These are phyloP conservation scores for Acmispon strigosus DNA, from an alignment of 306 rosid genomes.

Conservation along the genomic window DNA sequence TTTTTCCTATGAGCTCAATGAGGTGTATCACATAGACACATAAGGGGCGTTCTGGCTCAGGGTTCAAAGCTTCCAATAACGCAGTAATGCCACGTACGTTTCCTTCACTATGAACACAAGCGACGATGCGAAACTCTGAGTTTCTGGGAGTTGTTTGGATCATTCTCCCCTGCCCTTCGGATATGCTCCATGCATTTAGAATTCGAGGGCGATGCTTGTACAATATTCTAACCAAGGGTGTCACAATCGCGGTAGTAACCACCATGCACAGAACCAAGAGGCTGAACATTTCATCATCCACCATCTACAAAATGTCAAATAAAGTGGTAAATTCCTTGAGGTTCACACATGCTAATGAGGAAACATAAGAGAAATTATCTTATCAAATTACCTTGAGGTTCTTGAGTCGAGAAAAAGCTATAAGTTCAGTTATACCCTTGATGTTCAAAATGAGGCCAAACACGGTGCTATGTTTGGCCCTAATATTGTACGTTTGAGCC, in stretches of 20 bases:
- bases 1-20: slow-evolving; percentile 36
- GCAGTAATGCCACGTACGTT: slow-evolving; percentile 33
- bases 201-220: slow-evolving; percentile 10
- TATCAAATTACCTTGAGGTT: neutral
- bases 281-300: slow-evolving; percentile 20
- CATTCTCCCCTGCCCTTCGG: neutral
- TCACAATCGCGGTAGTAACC: neutral
- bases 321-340: too few species aligned
- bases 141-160: slow-evolving; percentile 21
- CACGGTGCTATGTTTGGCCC: slow-evolving; percentile 16
- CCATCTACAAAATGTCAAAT: slow-evolving; percentile 29
- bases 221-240: slow-evolving; percentile 11
- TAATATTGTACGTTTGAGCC: slow-evolving; percentile 26
- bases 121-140: slow-evolving; percentile 25
- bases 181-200: neutral
- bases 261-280: slow-evolving; percentile 20
- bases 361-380: too few species aligned
- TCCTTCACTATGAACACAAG: slow-evolving; percentile 43
- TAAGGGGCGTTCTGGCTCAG: slow-evolving; percentile 27
- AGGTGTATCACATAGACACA: slow-evolving; percentile 33
- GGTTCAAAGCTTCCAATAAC: slow-evolving; percentile 43
- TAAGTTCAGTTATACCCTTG: slow-evolving; percentile 39
- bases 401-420: neutral
- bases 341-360: too few species aligned
- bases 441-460: slow-evolving; percentile 38